Conservation (phyloP, 2,329 filamentous ascomycete species). For the Exophiala spinifera region DNA sequence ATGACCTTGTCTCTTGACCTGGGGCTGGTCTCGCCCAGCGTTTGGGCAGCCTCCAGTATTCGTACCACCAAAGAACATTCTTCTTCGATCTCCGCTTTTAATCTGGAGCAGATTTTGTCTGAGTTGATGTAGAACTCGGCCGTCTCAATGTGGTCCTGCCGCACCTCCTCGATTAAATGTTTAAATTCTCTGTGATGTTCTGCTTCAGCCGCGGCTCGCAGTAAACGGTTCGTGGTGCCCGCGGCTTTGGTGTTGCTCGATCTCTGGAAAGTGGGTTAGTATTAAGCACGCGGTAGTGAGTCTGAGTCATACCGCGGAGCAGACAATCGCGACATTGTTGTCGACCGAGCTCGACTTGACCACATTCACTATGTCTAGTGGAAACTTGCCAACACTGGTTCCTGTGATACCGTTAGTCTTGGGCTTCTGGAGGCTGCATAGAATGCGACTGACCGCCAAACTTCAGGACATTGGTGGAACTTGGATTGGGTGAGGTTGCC, state of each 20-base stretch:
- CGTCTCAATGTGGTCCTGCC: conserved; percentile 74
- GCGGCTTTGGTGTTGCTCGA: conserved; percentile 92
- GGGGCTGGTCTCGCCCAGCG: conserved; percentile 66
- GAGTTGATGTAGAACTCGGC: conserved; percentile 62
- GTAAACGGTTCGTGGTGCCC: conserved; percentile 78
- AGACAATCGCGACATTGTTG: conserved; percentile 84
- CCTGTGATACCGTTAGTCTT: conserved; percentile 50
- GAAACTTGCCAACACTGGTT: conserved; percentile 93
- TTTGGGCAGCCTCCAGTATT: conserved; percentile 64
- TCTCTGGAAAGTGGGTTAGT: conserved; percentile 42
- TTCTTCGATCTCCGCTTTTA: conserved; percentile 65
- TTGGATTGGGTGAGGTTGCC: conserved; percentile 8
- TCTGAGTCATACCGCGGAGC: conserved; percentile 61
- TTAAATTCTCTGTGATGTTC: conserved; percentile 59
- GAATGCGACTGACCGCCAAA: conserved; percentile 23
- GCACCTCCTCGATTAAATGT: conserved; percentile 74
- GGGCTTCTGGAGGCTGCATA: neutral
- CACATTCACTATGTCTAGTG: conserved; percentile 71
- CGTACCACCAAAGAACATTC: conserved; percentile 81
- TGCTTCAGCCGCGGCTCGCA: conserved; percentile 50
- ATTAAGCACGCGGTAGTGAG: neutral
- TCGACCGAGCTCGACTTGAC: conserved; percentile 62
- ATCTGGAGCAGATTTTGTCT: conserved; percentile 53
- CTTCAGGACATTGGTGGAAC: conserved; percentile 23
- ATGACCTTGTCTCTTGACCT: conserved; percentile 83